Evolutionary conservation across 75 land plant genomes (phyloP).

Genomic region (Pinus albicaulis): DNA sequence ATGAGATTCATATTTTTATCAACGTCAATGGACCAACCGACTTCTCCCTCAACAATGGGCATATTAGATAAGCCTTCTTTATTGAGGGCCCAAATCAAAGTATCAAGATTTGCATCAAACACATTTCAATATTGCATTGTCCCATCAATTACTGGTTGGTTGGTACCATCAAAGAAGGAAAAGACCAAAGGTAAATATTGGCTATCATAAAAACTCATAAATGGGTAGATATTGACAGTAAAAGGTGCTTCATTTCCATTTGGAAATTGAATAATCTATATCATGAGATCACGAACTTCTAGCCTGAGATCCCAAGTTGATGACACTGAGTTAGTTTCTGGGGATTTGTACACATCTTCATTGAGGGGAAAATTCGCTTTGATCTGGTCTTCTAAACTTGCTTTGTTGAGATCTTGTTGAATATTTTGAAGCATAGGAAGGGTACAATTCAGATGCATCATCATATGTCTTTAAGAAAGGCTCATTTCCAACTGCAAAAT

Average conservation of each 20-base stretch:
- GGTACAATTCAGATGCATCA: conserved; percentile 36
- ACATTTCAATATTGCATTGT: conserved; percentile 40
- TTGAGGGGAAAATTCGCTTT: conserved; percentile 70
- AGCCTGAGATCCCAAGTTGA: conserved; percentile 40
- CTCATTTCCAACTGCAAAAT: conserved; percentile 41
- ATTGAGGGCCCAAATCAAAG: conserved; percentile 51
- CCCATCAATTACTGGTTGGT: conserved; percentile 22
- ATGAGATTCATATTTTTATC: conserved; percentile 43
- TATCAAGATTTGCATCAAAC: conserved; percentile 71
- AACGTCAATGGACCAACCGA: conserved; percentile 77
- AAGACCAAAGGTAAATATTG: conserved; percentile 57
- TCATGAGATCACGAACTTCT: conserved; percentile 45
- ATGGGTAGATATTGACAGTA: conserved; percentile 14
- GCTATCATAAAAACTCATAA: conserved; percentile 43
- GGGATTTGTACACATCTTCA: conserved; percentile 54
- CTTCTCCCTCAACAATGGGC: conserved; percentile 60
- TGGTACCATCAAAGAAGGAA: conserved; percentile 60
- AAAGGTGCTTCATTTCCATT: conserved; percentile 49
- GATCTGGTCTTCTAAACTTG: conserved; percentile 34
- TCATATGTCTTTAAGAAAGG: conserved; percentile 40
- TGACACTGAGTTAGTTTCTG: conserved; percentile 22
- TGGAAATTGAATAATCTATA: conserved; percentile 29
- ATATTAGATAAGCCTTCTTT: conserved; percentile 52
- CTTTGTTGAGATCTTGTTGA: conserved; percentile 48
- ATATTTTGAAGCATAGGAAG: conserved; percentile 71